Conservation (phyloP, 257 asterid genomes). For the Petrea volubilis region DNA sequence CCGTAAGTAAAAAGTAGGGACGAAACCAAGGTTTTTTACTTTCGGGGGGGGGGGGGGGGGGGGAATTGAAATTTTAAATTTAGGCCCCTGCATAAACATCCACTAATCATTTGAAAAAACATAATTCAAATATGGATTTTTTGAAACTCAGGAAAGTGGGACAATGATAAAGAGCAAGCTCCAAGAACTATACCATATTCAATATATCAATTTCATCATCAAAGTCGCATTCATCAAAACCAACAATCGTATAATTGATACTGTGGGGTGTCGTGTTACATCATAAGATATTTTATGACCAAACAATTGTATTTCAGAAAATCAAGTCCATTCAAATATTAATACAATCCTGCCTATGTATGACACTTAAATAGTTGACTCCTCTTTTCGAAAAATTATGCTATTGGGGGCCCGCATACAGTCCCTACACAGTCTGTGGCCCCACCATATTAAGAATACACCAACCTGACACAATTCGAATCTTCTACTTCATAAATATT, state of each 20-base stretch:
- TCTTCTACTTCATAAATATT: too few relatives aligned
- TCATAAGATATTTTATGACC: constrained; percentile 3
- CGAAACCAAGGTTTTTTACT: too few relatives aligned
- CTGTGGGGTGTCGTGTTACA: constrained; percentile 13
- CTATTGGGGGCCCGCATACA: not conserved
- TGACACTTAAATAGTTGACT: not conserved
- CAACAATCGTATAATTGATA: constrained; percentile 3
- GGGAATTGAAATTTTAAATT: too few relatives aligned
- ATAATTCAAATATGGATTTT: constrained; percentile 20
- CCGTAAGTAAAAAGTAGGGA: too few relatives aligned
- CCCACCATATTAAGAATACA: too few relatives aligned
- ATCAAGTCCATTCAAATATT: not conserved
- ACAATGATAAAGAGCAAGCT: constrained; percentile 16
- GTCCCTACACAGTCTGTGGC: too few relatives aligned
- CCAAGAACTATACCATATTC: constrained; percentile 1
- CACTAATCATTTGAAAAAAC: too few relatives aligned
- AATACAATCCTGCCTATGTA: not conserved
- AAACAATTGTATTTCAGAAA: not conserved
- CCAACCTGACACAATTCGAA: too few relatives aligned
- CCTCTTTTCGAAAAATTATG: not conserved
- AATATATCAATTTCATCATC: constrained; percentile 23
- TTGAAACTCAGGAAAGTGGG: constrained; percentile 15
- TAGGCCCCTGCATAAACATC: too few relatives aligned
- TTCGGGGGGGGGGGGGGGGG: too few relatives aligned
- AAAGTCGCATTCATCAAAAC: constrained; percentile 7